Evolutionary conservation across 306 rosid species (phyloP).

Genomic region (Delonix regia): DNA sequence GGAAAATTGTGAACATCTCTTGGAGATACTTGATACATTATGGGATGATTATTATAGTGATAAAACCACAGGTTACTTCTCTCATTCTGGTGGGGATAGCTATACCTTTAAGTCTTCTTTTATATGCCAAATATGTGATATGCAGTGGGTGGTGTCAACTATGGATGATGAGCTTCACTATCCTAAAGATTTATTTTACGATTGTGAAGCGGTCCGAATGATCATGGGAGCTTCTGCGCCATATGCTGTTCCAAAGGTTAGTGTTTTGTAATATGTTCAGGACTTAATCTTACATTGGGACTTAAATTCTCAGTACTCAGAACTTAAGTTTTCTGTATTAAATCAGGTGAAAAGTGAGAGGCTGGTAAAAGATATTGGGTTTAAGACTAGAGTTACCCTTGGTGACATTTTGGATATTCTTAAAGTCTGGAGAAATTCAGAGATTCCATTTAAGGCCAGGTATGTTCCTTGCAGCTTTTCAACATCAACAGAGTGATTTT

Average conservation of each 20-base stretch:
- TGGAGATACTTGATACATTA: constrained; percentile 75
- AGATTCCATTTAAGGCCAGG: constrained; percentile 73
- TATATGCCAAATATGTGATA: constrained; percentile 66
- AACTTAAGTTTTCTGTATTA: constrained; percentile 21
- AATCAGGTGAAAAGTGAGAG: constrained; percentile 76
- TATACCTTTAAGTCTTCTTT: constrained; percentile 71
- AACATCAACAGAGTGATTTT: neutral
- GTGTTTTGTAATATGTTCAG: constrained; percentile 33
- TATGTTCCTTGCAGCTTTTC: constrained; percentile 34
- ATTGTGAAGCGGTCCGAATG: constrained; percentile 75
- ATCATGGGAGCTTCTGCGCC: constrained; percentile 80
- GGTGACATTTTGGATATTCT: constrained; percentile 66
- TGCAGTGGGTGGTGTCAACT: constrained; percentile 71
- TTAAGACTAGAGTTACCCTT: constrained; percentile 77
- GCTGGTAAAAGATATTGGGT: constrained; percentile 67
- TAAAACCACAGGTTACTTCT: constrained; percentile 61
- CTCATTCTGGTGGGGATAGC: constrained; percentile 51
- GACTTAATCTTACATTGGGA: neutral
- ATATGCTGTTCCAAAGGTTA: constrained; percentile 90
- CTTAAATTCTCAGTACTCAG: constrained; percentile 10
- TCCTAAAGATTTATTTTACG: constrained; percentile 74
- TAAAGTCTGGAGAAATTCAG: constrained; percentile 61
- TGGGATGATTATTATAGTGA: constrained; percentile 84
- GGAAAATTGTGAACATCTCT: constrained; percentile 67
- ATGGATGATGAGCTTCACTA: constrained; percentile 71